A percentile compares a stretch with the other conserved stretches of the same genome.
phyloP scores from a whole-genome alignment of 768 basidiomycete species.

The Mycena polygramma region DNA sequence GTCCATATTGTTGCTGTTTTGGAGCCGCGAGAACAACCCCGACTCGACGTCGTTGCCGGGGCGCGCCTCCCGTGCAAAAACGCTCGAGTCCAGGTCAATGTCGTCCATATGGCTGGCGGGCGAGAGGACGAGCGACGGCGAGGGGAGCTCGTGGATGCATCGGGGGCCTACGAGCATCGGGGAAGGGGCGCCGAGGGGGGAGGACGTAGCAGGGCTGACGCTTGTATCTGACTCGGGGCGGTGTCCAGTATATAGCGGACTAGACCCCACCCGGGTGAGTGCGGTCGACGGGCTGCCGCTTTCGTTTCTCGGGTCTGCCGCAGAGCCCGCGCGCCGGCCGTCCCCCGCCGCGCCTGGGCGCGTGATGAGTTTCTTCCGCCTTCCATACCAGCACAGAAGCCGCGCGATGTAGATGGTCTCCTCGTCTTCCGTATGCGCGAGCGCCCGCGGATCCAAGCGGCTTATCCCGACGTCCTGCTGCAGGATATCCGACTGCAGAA shows the following conservation, averaged over 20 bases:
- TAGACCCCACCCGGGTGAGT: constrained; percentile 43
- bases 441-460: constrained; percentile 71
- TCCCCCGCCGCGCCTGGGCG: too few relatives aligned
- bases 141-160: constrained; percentile 71
- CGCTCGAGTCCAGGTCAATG: not conserved
- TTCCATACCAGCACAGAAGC: constrained; percentile 78
- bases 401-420: constrained; percentile 77
- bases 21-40: not conserved
- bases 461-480: constrained; percentile 72
- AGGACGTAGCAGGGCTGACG: constrained; percentile 26
- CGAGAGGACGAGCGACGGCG: constrained; percentile 50
- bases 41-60: not conserved
- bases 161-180: constrained; percentile 41
- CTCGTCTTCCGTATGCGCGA: constrained; percentile 75
- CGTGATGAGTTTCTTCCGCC: constrained; percentile 53
- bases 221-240: constrained; percentile 45
- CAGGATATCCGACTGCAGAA: constrained; percentile 76
- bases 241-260: not conserved
- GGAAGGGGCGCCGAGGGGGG: constrained; percentile 13
- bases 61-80: not conserved
- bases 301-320: not conserved
- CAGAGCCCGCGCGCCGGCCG: too few relatives aligned
- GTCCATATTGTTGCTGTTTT: constrained; percentile 22
- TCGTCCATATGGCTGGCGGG: constrained; percentile 14
- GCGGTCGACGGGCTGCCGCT: constrained; percentile 47